Evolutionary conservation across 768 basidiomycete genomes (phyloP).

Genomic region (Collybia sp.): DNA sequence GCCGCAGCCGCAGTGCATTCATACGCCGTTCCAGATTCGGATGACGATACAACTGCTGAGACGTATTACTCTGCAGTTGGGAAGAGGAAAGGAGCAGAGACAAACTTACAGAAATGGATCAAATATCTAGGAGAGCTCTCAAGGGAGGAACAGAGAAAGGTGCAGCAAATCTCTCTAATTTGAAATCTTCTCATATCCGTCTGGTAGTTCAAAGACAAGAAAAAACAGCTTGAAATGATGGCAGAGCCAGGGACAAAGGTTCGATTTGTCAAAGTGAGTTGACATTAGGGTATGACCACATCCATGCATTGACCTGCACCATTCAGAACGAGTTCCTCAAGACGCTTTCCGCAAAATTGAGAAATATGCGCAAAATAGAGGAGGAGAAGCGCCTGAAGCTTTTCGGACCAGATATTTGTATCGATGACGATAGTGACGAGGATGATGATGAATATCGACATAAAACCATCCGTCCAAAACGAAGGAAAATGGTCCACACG

Average conservation of each 20-base stretch:
- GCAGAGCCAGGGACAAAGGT: conserved; percentile 38
- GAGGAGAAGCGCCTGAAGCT: conserved; percentile 37
- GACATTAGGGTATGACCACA: background rate
- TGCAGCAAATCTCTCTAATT: conserved; percentile 18
- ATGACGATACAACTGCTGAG: conserved; percentile 55
- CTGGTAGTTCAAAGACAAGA: conserved; percentile 58
- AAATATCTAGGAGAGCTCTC: conserved; percentile 55
- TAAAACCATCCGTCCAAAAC: conserved; percentile 25
- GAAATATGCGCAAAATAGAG: conserved; percentile 58
- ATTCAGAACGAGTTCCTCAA: conserved; percentile 66
- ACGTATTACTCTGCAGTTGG: conserved; percentile 19
- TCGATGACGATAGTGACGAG: conserved; percentile 40
- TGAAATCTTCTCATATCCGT: conserved; percentile 3
- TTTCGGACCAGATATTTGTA: conserved; percentile 20
- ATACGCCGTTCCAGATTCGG: conserved; percentile 66
- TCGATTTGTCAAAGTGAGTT: conserved; percentile 54
- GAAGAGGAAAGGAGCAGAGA: conserved; percentile 33
- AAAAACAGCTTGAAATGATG: conserved; percentile 47
- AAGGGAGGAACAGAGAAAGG: conserved; percentile 70
- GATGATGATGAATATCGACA: conserved; percentile 47
- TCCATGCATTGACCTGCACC: background rate
- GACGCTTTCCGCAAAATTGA: conserved; percentile 51
- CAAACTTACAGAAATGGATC: conserved; percentile 61
- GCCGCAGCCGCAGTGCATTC: conserved; percentile 47
- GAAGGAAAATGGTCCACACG: conserved; percentile 18